These are phyloP conservation scores for Sicyos edulis DNA, from an alignment of 306 rosid species.

Conservation along the genomic window DNA sequence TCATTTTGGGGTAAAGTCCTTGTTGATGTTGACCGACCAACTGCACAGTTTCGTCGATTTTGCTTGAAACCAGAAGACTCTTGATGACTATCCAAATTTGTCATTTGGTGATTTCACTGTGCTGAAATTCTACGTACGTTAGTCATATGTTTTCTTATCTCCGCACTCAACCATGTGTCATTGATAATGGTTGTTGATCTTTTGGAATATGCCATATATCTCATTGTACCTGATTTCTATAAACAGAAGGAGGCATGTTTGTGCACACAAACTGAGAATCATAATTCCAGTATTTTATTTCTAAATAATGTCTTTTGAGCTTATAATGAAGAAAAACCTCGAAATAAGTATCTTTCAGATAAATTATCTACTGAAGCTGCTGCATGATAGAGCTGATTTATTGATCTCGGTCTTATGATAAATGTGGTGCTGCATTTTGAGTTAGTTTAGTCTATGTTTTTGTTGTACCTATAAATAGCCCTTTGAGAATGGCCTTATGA, in stretches of 20 bases:
- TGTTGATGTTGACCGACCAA: constrained; percentile 18
- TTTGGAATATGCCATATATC: background rate
- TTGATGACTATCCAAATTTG: background rate
- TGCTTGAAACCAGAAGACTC: constrained; percentile 8
- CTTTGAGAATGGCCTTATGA: background rate
- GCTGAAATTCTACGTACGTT: background rate
- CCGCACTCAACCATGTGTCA: background rate
- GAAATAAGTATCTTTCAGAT: background rate
- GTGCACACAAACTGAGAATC: background rate
- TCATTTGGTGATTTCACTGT: background rate
- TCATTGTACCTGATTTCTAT: background rate
- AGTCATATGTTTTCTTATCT: constrained; percentile 1
- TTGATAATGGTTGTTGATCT: background rate
- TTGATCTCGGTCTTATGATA: background rate
- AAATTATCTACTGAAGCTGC: background rate
- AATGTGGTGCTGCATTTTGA: background rate
- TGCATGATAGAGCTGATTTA: background rate
- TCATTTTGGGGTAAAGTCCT: constrained; percentile 5
- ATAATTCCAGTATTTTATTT: background rate
- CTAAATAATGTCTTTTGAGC: background rate
- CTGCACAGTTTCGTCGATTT: constrained; percentile 11
- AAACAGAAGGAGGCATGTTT: constrained; percentile 1
- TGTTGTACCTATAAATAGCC: background rate
- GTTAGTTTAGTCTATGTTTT: background rate
- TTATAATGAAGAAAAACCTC: background rate